A percentile compares a stretch with the other conserved stretches of the same genome.
Evolutionary conservation across 2,329 filamentous ascomycete genomes (phyloP).

Genomic region (Bipolaris bicolor): DNA sequence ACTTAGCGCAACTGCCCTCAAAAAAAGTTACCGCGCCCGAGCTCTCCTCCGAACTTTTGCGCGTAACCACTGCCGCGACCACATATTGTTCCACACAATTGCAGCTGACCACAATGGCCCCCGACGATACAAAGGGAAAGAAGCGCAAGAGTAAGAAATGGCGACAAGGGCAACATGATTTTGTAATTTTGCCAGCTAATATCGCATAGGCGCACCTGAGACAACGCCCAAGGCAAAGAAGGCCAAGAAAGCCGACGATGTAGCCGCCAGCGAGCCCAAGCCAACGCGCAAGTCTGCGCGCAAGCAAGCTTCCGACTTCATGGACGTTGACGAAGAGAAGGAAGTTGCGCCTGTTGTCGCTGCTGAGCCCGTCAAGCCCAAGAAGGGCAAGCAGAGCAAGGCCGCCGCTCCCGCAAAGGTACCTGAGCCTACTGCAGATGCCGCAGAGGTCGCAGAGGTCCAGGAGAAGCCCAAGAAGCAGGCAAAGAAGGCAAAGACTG

Average conservation of each 20-base stretch:
- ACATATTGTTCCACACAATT: conserved; percentile 17
- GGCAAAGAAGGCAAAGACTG: conserved; percentile 25
- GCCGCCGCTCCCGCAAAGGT: conserved; percentile 22
- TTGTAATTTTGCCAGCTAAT: conserved; percentile 16
- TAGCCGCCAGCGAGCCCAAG: conserved; percentile 29
- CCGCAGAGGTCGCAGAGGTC: conserved; percentile 10
- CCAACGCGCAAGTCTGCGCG: conserved; percentile 38
- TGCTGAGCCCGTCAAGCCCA: conserved; percentile 22
- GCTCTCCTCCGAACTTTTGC: conserved; percentile 43
- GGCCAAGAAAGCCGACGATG: conserved; percentile 45
- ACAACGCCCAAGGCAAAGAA: conserved; percentile 48
- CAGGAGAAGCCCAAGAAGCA: conserved; percentile 25
- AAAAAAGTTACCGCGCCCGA: conserved; percentile 40
- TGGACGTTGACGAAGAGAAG: conserved; percentile 33
- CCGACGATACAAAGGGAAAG: conserved; percentile 58
- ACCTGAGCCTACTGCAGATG: conserved; percentile 9
- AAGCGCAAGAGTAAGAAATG: conserved; percentile 60
- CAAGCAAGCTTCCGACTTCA: conserved; percentile 47
- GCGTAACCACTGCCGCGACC: conserved; percentile 20
- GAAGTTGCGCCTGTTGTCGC: conserved; percentile 25
- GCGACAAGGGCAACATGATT: neutral
- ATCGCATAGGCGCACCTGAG: conserved; percentile 40
- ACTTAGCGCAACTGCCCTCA: conserved; percentile 30
- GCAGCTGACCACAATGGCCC: conserved; percentile 54
- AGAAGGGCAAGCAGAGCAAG: conserved; percentile 49